Evolutionary conservation across 208 protist genomes (phyloP).

Genomic region (Leishmania braziliensis): DNA sequence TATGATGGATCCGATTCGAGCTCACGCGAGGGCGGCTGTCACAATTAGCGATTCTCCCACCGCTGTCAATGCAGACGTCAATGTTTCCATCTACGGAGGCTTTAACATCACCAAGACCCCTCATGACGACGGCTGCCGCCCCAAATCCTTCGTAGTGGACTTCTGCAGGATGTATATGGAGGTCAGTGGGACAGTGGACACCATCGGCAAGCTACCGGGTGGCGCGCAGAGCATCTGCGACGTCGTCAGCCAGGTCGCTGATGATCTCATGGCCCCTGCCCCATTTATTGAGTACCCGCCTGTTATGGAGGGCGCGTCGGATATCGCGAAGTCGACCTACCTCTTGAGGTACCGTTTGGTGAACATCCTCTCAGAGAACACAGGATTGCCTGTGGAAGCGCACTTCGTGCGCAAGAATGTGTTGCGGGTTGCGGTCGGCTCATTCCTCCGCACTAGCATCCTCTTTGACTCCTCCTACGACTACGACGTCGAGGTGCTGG

Average conservation of each 20-base stretch:
- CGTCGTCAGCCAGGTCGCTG: not conserved
- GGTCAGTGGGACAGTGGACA: not conserved
- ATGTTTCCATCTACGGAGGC: not conserved
- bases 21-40: not conserved
- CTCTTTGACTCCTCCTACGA: constrained; percentile 16
- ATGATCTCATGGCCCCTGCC: constrained; percentile 3
- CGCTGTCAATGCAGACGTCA: not conserved
- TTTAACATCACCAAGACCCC: constrained; percentile 14
- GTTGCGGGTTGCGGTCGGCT: constrained; percentile 10
- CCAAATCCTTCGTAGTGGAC: constrained; percentile 8
- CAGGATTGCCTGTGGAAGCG: constrained; percentile 15
- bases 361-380: constrained; percentile 12
- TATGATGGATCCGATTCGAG: constrained; percentile 9
- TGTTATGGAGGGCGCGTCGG: not conserved
- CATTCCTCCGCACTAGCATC: not conserved
- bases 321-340: constrained; percentile 24
- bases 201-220: not conserved
- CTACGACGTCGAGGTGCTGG: constrained; percentile 17
- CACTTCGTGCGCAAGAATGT: constrained; percentile 15
- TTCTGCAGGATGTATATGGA: constrained; percentile 2
- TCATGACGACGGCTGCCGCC: not conserved
- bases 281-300: constrained; percentile 10
- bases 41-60: not conserved
- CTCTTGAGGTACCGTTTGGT: constrained; percentile 11
- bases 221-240: constrained; percentile 8